phyloP scores from a whole-genome alignment of 441 rosid genomes.

The Erodium texanum region DNA sequence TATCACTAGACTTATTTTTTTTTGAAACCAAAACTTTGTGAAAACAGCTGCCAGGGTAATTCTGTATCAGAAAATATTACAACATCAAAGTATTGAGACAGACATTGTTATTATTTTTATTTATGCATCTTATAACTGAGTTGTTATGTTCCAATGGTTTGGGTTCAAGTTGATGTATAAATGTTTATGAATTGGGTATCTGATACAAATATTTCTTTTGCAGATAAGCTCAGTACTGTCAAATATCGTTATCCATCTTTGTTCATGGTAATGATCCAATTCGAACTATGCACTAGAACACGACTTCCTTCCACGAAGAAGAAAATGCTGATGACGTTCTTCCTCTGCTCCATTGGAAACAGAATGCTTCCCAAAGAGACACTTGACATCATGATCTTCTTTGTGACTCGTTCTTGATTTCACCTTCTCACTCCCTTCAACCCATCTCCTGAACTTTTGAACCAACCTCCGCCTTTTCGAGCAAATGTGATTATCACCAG shows the following conservation, averaged over 20 bases:
- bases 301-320: conserved; percentile 35
- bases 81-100: no score
- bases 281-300: conserved; percentile 37
- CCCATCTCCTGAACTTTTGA: conserved; percentile 58
- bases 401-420: conserved; percentile 32
- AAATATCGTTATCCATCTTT: no score
- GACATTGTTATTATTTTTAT: no score
- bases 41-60: not conserved
- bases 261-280: no score
- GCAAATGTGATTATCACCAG: conserved; percentile 9
- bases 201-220: not conserved
- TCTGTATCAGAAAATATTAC: no score
- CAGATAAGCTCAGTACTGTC: not conserved
- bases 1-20: not conserved
- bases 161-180: no score
- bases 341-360: conserved; percentile 29
- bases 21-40: not conserved
- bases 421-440: conserved; percentile 45
- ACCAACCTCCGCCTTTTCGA: conserved; percentile 47
- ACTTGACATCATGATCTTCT: conserved; percentile 28
- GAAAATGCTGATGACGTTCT: conserved; percentile 10
- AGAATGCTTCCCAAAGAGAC: conserved; percentile 38
- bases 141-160: no score
- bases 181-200: not conserved
- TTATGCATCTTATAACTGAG: no score